Evolutionary conservation across 352 stramenopile species (phyloP), one percentile per base, ranked within the genome.

Genomic region (Pythium brachiatum): DNA sequence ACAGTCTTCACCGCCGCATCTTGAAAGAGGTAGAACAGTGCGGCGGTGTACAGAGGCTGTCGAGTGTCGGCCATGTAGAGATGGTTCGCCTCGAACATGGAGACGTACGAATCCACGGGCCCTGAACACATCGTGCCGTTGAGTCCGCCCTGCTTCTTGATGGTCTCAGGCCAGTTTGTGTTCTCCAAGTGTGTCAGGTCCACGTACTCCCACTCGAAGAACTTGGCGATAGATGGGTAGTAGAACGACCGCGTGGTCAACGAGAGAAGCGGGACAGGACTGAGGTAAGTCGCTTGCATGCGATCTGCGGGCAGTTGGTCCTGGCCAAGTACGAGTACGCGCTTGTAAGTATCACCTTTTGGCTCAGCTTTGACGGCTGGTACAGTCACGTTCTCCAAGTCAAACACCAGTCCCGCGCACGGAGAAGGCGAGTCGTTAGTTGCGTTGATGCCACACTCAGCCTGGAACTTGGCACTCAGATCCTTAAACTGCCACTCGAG

Each of bases 151-250:
- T n/a, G n/a, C n/a, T n/a, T 47, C 0, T 25, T 27, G 26, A 23
- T 47, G 48, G 7, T 46, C 29, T 29, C 21, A 5, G 53, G 41
- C 53, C 43, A 62, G 11, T 47, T 43, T 21, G 2, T 39, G 25
- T 36, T 12, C 12, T 60, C 59, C 38, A 69, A 60, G 9, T 20
- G 32, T 27, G n/a, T 56, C 26, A 50, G 48, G n/a, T 69, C 21
- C 25, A 75, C 25, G 58, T 75, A 73, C 41, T 78, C 71, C 66
- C 63, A 78, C 57, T 73, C 62, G 27, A 62, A 72, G 9, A 34
- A 34, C 20, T 32, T 53, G 13, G 50, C 31, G 18, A 59, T 41
- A 6, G 57, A 27, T 1, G 29, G 2, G 47, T 67, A 72, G 53
- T 64, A 68, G 21, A 70, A 62, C 53, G 56, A 54, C 12, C 53